Base-by-base conservation (phyloP, 768 basidiomycete species). In the Sarcodon aspratus region DNA sequence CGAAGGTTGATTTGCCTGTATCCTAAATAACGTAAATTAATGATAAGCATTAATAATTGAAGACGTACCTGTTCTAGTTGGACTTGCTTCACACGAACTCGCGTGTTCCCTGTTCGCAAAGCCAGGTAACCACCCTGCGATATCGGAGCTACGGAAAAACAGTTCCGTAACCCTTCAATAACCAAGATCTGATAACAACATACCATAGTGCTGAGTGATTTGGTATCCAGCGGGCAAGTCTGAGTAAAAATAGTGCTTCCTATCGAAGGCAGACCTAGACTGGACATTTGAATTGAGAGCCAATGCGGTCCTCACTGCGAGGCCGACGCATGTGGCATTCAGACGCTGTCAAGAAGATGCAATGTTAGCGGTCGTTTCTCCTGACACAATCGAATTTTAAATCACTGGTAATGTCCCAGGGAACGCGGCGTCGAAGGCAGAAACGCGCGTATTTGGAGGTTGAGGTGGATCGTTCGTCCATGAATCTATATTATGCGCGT, bases 231-330 rank as follows among this genome's bases (percentile, higher is more conserved):
- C 74, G 0, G 96, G 93, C 34, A 96, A 74, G 63, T 98, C 96
- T 5, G 89, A 76, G 60, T 99, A 98, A 64, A 97, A 97, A 62
- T 99, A 99, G 62, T 98, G 96, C 61, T 99, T 99, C 55, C 96
- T 73, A 64, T 98, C 96, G 57, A 98, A 98, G 0, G 87, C 75
- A 0, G 91, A 95, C 15, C 74, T 71, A 0, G 55, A 54, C 54
- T 87, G 87, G 46, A 95, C 71, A 5, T 73, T 54, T 10, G 80
- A 70, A 33, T 75, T 65, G 18, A 98, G 71, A 5, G 93, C 93
- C 1, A 93, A 57, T 0, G 93, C 88, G 0, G 91, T 82, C 7
- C 87, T 74, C 0, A 93, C 63, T 3, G 86, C 90, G 6, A 96
- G 74, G 52, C 85, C 76, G 2, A 96, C 83, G 50, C 82, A 85